Conservation (phyloP, 129 eudicot genomes). For the Smallanthus sonchifolius region DNA sequence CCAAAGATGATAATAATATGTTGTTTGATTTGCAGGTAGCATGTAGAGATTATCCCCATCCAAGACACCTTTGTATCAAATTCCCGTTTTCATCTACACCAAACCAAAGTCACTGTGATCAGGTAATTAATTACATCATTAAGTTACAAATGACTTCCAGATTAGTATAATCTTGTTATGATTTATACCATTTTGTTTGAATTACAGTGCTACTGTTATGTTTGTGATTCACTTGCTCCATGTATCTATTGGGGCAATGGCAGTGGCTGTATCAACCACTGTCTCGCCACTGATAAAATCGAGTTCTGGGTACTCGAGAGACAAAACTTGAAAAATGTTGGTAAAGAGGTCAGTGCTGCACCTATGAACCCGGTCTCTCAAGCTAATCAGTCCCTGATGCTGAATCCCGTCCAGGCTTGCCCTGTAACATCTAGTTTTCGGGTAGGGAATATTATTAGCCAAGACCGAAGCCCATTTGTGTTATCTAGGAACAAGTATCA, state of each 20-base stretch:
- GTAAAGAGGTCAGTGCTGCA: constrained; percentile 17
- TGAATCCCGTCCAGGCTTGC: constrained; percentile 28
- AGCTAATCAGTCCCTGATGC: constrained; percentile 18
- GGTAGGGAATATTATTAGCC: constrained; percentile 23
- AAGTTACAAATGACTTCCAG: background rate
- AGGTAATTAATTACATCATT: constrained; percentile 33
- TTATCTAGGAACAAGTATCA: constrained; percentile 38
- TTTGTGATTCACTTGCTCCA: constrained; percentile 89
- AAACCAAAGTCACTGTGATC: constrained; percentile 56
- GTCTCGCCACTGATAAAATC: constrained; percentile 74
- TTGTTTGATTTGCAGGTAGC: constrained; percentile 58
- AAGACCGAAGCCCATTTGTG: constrained; percentile 27
- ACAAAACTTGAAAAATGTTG: constrained; percentile 31
- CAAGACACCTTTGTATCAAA: constrained; percentile 79
- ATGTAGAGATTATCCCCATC: constrained; percentile 88
- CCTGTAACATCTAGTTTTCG: constrained; percentile 30
- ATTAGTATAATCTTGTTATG: background rate
- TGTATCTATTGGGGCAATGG: constrained; percentile 74
- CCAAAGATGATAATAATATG: background rate
- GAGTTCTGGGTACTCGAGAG: constrained; percentile 59
- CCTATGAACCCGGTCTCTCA: constrained; percentile 24
- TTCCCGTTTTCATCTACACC: constrained; percentile 63
- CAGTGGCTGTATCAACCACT: constrained; percentile 44
- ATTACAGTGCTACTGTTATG: constrained; percentile 94
- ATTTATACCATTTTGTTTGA: background rate